Percentiles rank a stretch among this genome's conserved stretches.
Evolutionary conservation across 2,329 filamentous ascomycete genomes (phyloP).

Genomic region (Ilyonectria destructans): DNA sequence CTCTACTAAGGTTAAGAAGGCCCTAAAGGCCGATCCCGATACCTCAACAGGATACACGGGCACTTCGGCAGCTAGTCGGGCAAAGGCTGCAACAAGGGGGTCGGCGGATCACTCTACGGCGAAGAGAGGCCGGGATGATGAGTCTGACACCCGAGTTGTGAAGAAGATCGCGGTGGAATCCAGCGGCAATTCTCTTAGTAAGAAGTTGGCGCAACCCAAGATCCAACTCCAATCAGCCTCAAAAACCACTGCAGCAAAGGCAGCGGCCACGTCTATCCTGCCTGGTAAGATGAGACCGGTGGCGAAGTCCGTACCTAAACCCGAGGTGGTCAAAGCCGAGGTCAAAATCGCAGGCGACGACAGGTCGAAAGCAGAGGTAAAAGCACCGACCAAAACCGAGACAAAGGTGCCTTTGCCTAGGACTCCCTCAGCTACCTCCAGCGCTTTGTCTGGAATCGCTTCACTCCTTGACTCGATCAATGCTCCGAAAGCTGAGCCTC

Average conservation of each 20-base stretch:
- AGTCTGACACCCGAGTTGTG: conserved; percentile 57
- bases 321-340: conserved; percentile 50
- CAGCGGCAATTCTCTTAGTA: conserved; percentile 56
- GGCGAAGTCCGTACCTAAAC: conserved; percentile 60
- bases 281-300: conserved; percentile 66
- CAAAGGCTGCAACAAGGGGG: conserved; percentile 54
- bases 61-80: conserved; percentile 58
- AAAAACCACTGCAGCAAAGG: conserved; percentile 53
- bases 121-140: conserved; percentile 60
- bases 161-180: conserved; percentile 63
- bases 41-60: conserved; percentile 57
- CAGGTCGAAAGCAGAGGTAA: conserved; percentile 52
- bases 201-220: conserved; percentile 59
- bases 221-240: conserved; percentile 50
- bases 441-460: conserved; percentile 66
- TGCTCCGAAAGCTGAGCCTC: conserved; percentile 57
- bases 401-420: conserved; percentile 51
- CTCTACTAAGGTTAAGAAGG: conserved; percentile 62
- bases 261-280: conserved; percentile 56
- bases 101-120: conserved; percentile 49
- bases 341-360: conserved; percentile 50
- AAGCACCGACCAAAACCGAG: conserved; percentile 49
- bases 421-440: conserved; percentile 52
- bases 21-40: conserved; percentile 56
- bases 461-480: conserved; percentile 69